Evolutionary conservation across 2,329 filamentous ascomycete species (phyloP).

Genomic region (Purpureocillium lavendulum): DNA sequence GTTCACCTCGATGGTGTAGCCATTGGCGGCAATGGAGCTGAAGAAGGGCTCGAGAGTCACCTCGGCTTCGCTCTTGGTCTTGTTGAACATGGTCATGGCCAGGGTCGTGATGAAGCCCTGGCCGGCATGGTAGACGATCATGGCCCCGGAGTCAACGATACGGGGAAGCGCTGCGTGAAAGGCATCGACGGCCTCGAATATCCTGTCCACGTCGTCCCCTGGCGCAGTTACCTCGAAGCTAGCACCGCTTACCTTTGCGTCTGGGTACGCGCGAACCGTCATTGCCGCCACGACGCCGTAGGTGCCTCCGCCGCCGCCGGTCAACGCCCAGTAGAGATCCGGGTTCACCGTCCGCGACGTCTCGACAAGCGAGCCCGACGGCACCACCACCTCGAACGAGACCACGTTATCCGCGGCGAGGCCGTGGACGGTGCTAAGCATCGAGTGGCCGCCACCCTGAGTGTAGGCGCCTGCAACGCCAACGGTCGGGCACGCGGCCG

Average conservation of each 20-base stretch:
- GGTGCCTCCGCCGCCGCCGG: conserved; percentile 44
- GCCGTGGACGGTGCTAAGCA: conserved; percentile 45
- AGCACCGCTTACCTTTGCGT: conserved; percentile 19
- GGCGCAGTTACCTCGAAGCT: conserved; percentile 10
- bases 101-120: too few species aligned
- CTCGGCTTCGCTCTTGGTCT: conserved; percentile 26
- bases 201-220: not conserved
- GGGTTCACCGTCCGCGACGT: conserved; percentile 28
- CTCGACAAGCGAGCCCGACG: conserved; percentile 34
- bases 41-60: too few species aligned
- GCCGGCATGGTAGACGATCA: conserved; percentile 31
- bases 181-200: conserved; percentile 1
- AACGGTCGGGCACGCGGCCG: conserved; percentile 46
- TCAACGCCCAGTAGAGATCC: conserved; percentile 56
- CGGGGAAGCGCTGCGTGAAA: conserved; percentile 17
- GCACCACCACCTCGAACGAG: conserved; percentile 45
- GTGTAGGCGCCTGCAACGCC: conserved; percentile 51
- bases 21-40: too few species aligned
- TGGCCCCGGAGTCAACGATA: conserved; percentile 39
- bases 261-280: conserved; percentile 23
- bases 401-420: conserved; percentile 52
- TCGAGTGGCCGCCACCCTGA: conserved; percentile 51
- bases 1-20: conserved; percentile 9
- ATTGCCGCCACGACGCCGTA: conserved; percentile 34
- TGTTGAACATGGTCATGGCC: conserved; percentile 33